Evolutionary conservation across 2,329 filamentous ascomycete species (phyloP).

Genomic region (Lasiodiplodia theobromae): DNA sequence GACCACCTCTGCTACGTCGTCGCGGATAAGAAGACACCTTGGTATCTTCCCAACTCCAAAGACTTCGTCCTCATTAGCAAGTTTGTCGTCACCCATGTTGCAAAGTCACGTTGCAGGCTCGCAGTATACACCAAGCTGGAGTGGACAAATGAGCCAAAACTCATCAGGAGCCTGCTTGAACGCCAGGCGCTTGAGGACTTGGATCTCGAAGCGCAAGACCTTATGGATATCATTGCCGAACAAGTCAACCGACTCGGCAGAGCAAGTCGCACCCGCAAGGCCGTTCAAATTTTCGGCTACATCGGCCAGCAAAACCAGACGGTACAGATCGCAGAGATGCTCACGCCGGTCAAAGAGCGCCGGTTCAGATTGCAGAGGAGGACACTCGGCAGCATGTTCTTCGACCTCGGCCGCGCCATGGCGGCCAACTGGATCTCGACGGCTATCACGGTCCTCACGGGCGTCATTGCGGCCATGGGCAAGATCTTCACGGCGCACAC

Average conservation of each 20-base stretch:
- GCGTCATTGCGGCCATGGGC: slow-evolving; percentile 69
- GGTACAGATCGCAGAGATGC: slow-evolving; percentile 54
- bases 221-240: slow-evolving; percentile 77
- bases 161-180: slow-evolving; percentile 49
- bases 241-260: slow-evolving; percentile 77
- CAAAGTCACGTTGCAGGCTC: slow-evolving; percentile 91
- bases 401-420: slow-evolving; percentile 17
- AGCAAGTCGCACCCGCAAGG: slow-evolving; percentile 76
- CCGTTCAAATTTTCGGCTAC: slow-evolving; percentile 79
- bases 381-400: slow-evolving; percentile 58
- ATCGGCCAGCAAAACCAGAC: slow-evolving; percentile 73
- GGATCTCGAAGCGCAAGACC: slow-evolving; percentile 73
- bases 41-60: slow-evolving; percentile 84
- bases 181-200: slow-evolving; percentile 77
- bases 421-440: slow-evolving; percentile 65
- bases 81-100: slow-evolving; percentile 90
- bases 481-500: slow-evolving; percentile 75
- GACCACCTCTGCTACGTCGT: slow-evolving; percentile 71
- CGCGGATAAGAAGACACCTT: slow-evolving; percentile 69
- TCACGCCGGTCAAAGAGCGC: slow-evolving; percentile 44
- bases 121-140: slow-evolving; percentile 87
- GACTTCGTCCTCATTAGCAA: slow-evolving; percentile 86
- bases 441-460: slow-evolving; percentile 78
- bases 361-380: slow-evolving; percentile 57
- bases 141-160: slow-evolving; percentile 70